Evolutionary conservation across 352 stramenopile genomes (phyloP), one percentile per base, ranked within the genome.

Genomic region (Globisporangium yorkense): DNA sequence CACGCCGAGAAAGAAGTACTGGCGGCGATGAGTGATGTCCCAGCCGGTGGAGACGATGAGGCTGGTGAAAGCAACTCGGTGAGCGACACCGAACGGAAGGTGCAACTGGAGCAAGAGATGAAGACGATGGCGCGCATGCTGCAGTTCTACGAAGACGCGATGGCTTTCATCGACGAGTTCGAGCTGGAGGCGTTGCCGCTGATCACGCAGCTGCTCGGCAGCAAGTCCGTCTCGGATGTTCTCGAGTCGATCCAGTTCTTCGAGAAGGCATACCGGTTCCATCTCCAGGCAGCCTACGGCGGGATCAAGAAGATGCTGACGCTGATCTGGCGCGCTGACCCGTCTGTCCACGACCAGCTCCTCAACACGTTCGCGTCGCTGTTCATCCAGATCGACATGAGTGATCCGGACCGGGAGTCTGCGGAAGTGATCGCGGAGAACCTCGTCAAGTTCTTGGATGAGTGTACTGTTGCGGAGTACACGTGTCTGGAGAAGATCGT

Each of bases 241-340:
- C 83, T 96, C 13, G 93, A 97, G 66, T 81, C 94, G 18, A 94
- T 98, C 45, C 76, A 89, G 16, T 98, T 98, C 62, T 97, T 98
- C 61, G 89, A 96, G 9, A 87, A 92, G 46, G 92, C 92, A 3
- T 86, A 93, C 47, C 80, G 89, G 62, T 97, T 98, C 54, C 83
- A 88, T 41, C 70, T 98, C 49, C 75, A 82, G 15, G 96, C 89
- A 62, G 92, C 92, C 8, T 77, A 97, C 10, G 76, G 71, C 7
- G 93, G 91, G 16, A 96, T 98, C 68, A 96, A 94, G 65, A 87
- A 88, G 51, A 81, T 96, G 31, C 80, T 98, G 18, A 80, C 85
- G 15, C 72, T 98, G 1, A 97, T 97, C 60, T 98, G 89, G 88
- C 89, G 89, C 37, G 77, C 75, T 1, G 91, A 98, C 51, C 65